Percentiles rank a stretch among this genome's conserved stretches.
These are phyloP conservation scores for Penicillium salamii DNA, from an alignment of 495 filamentous ascomycete species.

Conservation along the genomic window DNA sequence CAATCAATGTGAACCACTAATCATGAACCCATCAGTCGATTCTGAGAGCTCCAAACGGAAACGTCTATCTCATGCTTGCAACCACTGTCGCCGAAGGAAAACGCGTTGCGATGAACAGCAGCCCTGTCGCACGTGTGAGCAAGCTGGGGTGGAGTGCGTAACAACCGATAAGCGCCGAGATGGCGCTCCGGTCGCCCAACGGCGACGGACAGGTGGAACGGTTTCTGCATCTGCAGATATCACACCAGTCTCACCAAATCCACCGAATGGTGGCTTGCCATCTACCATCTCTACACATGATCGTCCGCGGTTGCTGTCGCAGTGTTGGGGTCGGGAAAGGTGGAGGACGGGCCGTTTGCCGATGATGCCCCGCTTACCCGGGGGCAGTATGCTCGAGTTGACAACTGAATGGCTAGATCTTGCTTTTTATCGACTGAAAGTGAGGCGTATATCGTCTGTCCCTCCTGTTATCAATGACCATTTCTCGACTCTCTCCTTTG, in stretches of 20 bases:
- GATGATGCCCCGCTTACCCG: conserved; percentile 12
- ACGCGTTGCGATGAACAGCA: conserved; percentile 16
- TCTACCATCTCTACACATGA: neutral
- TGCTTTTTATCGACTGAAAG: conserved; percentile 11
- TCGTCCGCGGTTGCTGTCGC: conserved; percentile 9
- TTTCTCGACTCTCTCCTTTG: neutral
- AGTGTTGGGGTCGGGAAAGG: conserved; percentile 12
- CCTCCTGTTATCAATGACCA: conserved; percentile 2
- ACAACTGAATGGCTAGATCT: conserved; percentile 14
- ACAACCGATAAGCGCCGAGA: conserved; percentile 15
- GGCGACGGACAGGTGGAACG: conserved; percentile 4
- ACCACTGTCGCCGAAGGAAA: conserved; percentile 13
- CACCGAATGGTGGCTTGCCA: neutral
- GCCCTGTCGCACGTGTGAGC: conserved; percentile 11
- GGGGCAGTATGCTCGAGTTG: conserved; percentile 10
- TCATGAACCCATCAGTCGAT: neutral
- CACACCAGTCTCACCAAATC: neutral
- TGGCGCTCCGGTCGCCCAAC: conserved; percentile 2
- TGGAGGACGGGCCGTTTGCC: conserved; percentile 13
- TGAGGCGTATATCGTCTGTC: neutral
- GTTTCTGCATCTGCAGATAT: neutral
- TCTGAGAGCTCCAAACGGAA: conserved; percentile 4
- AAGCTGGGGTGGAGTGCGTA: conserved; percentile 9
- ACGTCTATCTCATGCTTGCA: conserved; percentile 12
- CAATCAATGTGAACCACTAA: no score